These are phyloP conservation scores for Flueggea neowawraea DNA, from an alignment of 441 rosid species.

Conservation along the genomic window DNA sequence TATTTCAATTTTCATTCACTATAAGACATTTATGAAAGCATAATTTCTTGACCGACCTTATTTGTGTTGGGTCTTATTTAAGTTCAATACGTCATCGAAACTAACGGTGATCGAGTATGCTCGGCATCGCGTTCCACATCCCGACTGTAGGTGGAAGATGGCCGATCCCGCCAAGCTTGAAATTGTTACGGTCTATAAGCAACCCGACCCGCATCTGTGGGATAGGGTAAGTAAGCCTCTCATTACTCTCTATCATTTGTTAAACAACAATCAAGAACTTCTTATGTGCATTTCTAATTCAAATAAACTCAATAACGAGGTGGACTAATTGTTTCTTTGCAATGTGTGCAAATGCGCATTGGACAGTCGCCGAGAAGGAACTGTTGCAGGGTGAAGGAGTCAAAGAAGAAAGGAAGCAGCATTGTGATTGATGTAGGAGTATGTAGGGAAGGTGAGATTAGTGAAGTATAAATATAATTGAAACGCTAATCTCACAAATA, in stretches of 20 bases:
- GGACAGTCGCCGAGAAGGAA: conserved; percentile 87
- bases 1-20: too few relatives aligned
- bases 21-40: too few relatives aligned
- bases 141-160: conserved; percentile 88
- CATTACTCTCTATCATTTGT: not conserved
- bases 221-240: conserved; percentile 56
- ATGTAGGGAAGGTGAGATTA: conserved; percentile 76
- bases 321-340: not conserved
- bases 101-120: conserved; percentile 56
- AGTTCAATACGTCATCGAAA: conserved; percentile 36
- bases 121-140: conserved; percentile 47
- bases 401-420: conserved; percentile 48
- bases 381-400: conserved; percentile 73
- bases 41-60: too few relatives aligned
- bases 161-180: conserved; percentile 51
- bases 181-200: conserved; percentile 56
- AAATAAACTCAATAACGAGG: not conserved
- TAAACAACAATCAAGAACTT: too few relatives aligned
- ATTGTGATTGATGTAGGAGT: conserved; percentile 68
- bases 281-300: not conserved
- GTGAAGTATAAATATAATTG: conserved; percentile 35
- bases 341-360: conserved; percentile 2
- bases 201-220: conserved; percentile 82
- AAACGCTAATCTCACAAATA: not conserved
- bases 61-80: too few relatives aligned